A percentile compares a stretch with the other conserved stretches of the same genome.
phyloP scores from a whole-genome alignment of 192 early-diverging fungal genomes.

The Funneliformis mosseae region DNA sequence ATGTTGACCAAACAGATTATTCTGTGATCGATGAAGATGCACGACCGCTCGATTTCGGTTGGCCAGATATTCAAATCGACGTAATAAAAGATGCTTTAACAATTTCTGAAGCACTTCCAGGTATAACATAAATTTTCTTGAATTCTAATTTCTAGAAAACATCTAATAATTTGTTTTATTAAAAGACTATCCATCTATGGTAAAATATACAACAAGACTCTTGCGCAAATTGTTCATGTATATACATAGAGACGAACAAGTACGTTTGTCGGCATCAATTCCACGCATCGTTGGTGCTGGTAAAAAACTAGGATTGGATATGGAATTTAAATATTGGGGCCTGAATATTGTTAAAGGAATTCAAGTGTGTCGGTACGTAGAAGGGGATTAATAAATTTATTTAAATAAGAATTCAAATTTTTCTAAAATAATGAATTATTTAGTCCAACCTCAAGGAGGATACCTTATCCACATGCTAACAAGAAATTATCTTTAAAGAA shows the following conservation, averaged over 20 bases:
- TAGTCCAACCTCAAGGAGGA: constrained; percentile 57
- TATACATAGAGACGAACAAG: constrained; percentile 67
- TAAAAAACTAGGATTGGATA: constrained; percentile 54
- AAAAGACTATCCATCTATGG: constrained; percentile 61
- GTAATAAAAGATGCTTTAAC: constrained; percentile 74
- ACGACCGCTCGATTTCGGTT: constrained; percentile 56
- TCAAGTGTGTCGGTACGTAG: constrained; percentile 51
- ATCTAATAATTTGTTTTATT: neutral
- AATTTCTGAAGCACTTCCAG: constrained; percentile 67
- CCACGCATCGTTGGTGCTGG: constrained; percentile 56
- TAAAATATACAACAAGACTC: constrained; percentile 66
- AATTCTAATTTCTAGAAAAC: neutral
- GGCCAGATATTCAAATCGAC: constrained; percentile 80
- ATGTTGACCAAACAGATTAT: constrained; percentile 15
- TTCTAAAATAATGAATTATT: neutral
- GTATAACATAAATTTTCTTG: constrained; percentile 43
- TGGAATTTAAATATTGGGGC: constrained; percentile 58
- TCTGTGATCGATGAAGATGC: constrained; percentile 1
- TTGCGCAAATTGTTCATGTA: constrained; percentile 65
- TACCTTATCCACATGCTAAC: constrained; percentile 60
- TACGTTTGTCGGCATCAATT: constrained; percentile 56
- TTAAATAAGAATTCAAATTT: neutral
- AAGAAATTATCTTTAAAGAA: constrained; percentile 41
- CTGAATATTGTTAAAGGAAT: constrained; percentile 58
- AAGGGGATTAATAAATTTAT: neutral